phyloP scores from a whole-genome alignment of 495 filamentous ascomycete genomes.

The Penicillium lagena region DNA sequence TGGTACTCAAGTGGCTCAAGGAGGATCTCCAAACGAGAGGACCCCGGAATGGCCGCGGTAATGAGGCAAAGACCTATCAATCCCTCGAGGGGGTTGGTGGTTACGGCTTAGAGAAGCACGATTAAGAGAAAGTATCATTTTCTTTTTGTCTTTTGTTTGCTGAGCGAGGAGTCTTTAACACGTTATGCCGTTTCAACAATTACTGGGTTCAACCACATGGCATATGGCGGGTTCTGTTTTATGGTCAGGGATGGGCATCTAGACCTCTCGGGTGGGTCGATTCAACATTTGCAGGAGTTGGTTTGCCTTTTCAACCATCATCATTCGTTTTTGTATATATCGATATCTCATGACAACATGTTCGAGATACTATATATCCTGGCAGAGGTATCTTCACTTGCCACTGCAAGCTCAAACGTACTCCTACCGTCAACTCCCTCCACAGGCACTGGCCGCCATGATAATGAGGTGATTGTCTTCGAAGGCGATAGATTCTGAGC shows the following conservation, averaged over 20 bases:
- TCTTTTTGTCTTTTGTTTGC: constrained; percentile 1
- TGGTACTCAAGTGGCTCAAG: constrained; percentile 83
- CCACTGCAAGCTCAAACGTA: constrained; percentile 59
- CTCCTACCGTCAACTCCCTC: constrained; percentile 8
- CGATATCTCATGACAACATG: constrained; percentile 16
- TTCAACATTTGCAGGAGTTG: constrained; percentile 24
- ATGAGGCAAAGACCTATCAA: constrained; percentile 66
- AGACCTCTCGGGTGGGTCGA: constrained; percentile 12
- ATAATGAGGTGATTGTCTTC: constrained; percentile 65
- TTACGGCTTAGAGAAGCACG: constrained; percentile 68
- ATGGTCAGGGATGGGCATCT: constrained; percentile 8
- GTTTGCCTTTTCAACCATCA: constrained; percentile 26
- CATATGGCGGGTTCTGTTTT: constrained; percentile 16
- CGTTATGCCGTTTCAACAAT: constrained; percentile 24
- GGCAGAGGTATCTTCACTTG: constrained; percentile 77
- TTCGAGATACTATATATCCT: constrained; percentile 58
- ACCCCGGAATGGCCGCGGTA: constrained; percentile 54
- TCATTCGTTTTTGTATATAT: constrained; percentile 17
- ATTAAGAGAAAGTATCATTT: constrained; percentile 7
- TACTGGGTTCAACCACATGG: constrained; percentile 23
- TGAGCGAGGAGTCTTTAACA: constrained; percentile 6
- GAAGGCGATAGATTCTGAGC: constrained; percentile 51
- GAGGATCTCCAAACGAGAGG: constrained; percentile 78
- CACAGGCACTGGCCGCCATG: constrained; percentile 58
- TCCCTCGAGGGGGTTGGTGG: constrained; percentile 64